Evolutionary conservation across 257 asterid species (phyloP), one percentile per base, ranked within the genome.

Genomic region (Capsicum rhomboideum): DNA sequence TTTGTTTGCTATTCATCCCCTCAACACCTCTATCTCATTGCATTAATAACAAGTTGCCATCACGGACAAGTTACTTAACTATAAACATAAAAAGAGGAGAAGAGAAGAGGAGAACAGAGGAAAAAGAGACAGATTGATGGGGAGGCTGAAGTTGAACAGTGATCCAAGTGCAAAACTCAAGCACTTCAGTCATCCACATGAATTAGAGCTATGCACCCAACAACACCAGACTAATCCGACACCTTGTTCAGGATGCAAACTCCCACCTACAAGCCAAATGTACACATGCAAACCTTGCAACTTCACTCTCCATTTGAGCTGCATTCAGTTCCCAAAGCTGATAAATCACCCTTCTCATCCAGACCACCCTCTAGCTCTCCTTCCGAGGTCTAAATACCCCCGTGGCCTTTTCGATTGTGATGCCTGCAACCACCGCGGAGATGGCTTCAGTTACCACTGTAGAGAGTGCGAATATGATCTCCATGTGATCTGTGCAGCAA

Each of bases 391-490:
- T 78, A 23, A 88, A 77, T 91, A 92, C 53, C 88, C 90, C 11
- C 91, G 87, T 8, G 93, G 94, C 6, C 20, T 20, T 0, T 93
- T 91, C 91, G 89, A 83, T 87, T 93, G 97, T 83, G 92, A 93
- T 83, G 95, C 90, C 74, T 93, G 97, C 85, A 49, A 79, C 86
- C 86, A 67, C 83, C 83, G 77, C 7, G 93, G 91, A 8, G 85
- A 89, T 78, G 89, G 91, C 13, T 93, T 93, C 90, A 89, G 91
- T 89, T 92, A 90, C 89, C 93, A 92, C 78, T 93, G 97, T 72
- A 34, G 55, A 14, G 78, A 78, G 14, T 93, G 96, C 72, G 87
- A 87, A 53, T 92, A 66, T 83, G 96, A 93, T 40, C 94, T 93
- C 50, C 96, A 93, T 78, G 91, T 89, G 37, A 44, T 9, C 10